phyloP scores from a whole-genome alignment of 2,329 filamentous ascomycete genomes.

The Penicillium occitanis region DNA sequence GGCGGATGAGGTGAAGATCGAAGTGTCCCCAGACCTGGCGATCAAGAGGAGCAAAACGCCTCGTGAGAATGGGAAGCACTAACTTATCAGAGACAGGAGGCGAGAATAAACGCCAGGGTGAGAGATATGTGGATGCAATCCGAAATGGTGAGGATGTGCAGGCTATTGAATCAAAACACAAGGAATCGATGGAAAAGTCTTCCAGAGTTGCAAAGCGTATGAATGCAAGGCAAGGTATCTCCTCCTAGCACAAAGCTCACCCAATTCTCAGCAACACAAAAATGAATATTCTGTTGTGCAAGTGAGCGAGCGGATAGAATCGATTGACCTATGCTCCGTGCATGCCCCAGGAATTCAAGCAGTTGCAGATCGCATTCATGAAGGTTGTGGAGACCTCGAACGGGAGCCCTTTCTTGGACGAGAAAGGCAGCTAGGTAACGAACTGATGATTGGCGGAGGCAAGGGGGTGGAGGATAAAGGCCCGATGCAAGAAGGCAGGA shows the following conservation, averaged over 20 bases:
- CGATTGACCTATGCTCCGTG: constrained; percentile 42
- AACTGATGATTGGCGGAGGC: constrained; percentile 34
- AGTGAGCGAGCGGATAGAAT: constrained; percentile 23
- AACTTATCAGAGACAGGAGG: constrained; percentile 13
- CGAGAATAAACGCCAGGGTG: constrained; percentile 5
- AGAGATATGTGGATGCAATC: constrained; percentile 10
- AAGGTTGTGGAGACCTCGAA: constrained; percentile 30
- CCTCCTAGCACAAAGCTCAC: constrained; percentile 7
- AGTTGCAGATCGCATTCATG: constrained; percentile 39
- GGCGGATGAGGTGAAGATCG: not conserved
- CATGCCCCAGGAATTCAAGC: constrained; percentile 44
- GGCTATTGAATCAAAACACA: not conserved
- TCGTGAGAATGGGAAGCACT: not conserved
- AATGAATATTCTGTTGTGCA: constrained; percentile 10
- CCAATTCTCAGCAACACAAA: constrained; percentile 2
- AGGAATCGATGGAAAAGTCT: constrained; percentile 2
- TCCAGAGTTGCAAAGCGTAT: constrained; percentile 1
- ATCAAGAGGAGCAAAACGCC: not conserved
- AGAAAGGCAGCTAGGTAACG: constrained; percentile 29
- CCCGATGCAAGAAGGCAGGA: constrained; percentile 23
- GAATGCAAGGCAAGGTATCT: constrained; percentile 17
- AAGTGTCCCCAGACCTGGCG: not conserved
- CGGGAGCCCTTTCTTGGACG: constrained; percentile 11
- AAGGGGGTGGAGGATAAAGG: constrained; percentile 31
- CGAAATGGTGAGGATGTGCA: constrained; percentile 5